Percentiles rank a stretch among this genome's conserved stretches.
These are phyloP conservation scores for Yamadazyma sp. DNA, from an alignment of 805 yeast species.

Conservation along the genomic window DNA sequence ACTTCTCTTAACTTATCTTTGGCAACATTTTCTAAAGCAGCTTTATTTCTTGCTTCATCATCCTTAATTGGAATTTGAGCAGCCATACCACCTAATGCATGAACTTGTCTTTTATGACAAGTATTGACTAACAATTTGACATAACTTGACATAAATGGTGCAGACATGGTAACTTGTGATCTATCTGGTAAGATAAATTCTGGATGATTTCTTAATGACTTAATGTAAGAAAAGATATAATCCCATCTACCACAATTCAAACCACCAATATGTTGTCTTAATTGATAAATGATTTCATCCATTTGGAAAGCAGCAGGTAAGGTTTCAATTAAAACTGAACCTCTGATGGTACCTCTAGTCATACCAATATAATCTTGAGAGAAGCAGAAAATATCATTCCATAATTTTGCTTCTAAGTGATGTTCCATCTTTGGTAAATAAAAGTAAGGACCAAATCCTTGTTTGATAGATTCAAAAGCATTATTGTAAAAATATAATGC, in stretches of 20 bases:
- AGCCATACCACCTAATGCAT: constrained; percentile 91
- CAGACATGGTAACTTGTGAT: constrained; percentile 74
- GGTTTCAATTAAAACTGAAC: constrained; percentile 79
- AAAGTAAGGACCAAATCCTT: constrained; percentile 78
- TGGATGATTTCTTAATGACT: constrained; percentile 66
- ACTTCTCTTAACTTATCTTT: constrained; percentile 77
- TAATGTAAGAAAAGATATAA: constrained; percentile 78
- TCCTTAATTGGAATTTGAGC: constrained; percentile 80
- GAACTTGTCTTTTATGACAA: constrained; percentile 76
- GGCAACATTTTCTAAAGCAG: constrained; percentile 70
- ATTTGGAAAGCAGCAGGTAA: constrained; percentile 83
- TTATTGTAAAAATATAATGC: constrained; percentile 76
- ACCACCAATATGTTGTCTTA: constrained; percentile 75
- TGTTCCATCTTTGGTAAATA: constrained; percentile 87
- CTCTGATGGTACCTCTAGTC: constrained; percentile 75
- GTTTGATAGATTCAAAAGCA: constrained; percentile 56
- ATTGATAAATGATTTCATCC: constrained; percentile 78
- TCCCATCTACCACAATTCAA: constrained; percentile 91
- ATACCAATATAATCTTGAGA: constrained; percentile 70
- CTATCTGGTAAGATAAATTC: constrained; percentile 74
- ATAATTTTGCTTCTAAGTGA: constrained; percentile 74
- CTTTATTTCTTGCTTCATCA: constrained; percentile 58
- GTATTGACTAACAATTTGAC: constrained; percentile 69
- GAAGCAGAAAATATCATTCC: constrained; percentile 78
- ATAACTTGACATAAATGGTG: constrained; percentile 78